A percentile compares a stretch with the other conserved stretches of the same genome.
These are phyloP conservation scores for Tetrahymena malaccensis DNA, from an alignment of 73 alveolate species.

Conservation along the genomic window DNA sequence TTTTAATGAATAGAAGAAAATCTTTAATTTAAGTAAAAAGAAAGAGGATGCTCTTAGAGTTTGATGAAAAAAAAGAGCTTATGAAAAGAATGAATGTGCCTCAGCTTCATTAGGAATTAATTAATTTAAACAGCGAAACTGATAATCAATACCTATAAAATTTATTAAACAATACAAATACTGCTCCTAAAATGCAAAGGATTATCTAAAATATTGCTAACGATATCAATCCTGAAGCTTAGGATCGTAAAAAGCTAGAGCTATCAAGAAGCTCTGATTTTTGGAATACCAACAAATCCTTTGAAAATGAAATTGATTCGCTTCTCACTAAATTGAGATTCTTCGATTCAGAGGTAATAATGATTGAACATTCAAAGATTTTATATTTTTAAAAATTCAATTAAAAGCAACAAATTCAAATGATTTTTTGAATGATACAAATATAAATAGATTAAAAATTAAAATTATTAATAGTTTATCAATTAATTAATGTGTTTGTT, in stretches of 20 bases:
- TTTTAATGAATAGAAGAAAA: not conserved
- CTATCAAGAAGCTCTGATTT: slow-evolving; percentile 19
- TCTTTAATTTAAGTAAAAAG: not conserved
- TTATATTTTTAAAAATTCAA: not conserved
- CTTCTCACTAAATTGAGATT: slow-evolving; percentile 1
- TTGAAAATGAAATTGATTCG: slow-evolving; percentile 34
- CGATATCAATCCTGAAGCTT: not conserved
- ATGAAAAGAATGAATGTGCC: not conserved
- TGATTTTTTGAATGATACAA: not conserved
- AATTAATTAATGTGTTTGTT: not conserved
- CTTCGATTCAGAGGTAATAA: slow-evolving; percentile 12
- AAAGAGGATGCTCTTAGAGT: not conserved
- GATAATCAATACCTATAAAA: not conserved
- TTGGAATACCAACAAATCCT: slow-evolving; percentile 17
- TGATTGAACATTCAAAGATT: not conserved
- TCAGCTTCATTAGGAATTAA: not conserved
- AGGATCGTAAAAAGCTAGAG: slow-evolving; percentile 27
- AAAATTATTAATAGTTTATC: too few species aligned
- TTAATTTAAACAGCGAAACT: not conserved
- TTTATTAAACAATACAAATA: not conserved
- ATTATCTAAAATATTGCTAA: slow-evolving; percentile 8
- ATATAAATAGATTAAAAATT: not conserved
- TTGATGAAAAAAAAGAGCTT: not conserved
- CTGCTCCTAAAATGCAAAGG: slow-evolving; percentile 35
- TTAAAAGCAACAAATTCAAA: too few species aligned